phyloP scores from a whole-genome alignment of 2,329 filamentous ascomycete genomes.

The Fusarium lyarnte region DNA sequence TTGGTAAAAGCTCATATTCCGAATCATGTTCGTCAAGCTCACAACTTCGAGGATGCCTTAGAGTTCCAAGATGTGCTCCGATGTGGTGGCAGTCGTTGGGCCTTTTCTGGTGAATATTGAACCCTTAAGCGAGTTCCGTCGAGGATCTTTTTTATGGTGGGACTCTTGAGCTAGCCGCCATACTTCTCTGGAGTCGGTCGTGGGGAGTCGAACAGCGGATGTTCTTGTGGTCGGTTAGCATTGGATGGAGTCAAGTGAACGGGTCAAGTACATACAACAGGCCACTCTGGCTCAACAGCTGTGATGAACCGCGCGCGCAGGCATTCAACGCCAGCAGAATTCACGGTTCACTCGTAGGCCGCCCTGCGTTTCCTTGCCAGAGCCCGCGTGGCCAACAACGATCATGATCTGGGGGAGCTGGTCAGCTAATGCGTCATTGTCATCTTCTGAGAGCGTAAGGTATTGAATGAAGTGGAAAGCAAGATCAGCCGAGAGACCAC shows the following conservation, averaged over 20 bases:
- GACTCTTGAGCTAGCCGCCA: not conserved
- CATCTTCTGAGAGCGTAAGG: no score
- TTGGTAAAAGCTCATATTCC: not conserved
- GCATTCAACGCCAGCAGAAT: not conserved
- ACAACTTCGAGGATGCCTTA: not conserved
- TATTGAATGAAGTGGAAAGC: no score
- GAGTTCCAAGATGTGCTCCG: fast-evolving
- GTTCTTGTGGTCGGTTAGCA: no score
- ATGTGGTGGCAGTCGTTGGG: not conserved
- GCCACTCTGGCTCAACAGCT: not conserved
- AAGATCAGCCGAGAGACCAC: no score
- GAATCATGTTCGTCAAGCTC: not conserved
- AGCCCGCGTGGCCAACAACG: no score
- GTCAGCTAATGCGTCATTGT: no score
- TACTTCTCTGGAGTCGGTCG: not conserved
- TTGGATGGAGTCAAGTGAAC: not conserved
- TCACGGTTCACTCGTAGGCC: no score
- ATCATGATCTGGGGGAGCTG: no score
- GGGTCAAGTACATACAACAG: not conserved
- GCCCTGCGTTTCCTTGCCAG: no score
- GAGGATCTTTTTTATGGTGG: not conserved
- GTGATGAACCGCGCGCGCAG: not conserved
- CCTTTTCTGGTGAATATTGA: not conserved
- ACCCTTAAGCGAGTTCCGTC: not conserved
- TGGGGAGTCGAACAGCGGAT: no score